A percentile compares a stretch with the other conserved stretches of the same genome.
Conservation (phyloP, 2,329 filamentous ascomycete species). For the Scedosporium aurantiacum region DNA sequence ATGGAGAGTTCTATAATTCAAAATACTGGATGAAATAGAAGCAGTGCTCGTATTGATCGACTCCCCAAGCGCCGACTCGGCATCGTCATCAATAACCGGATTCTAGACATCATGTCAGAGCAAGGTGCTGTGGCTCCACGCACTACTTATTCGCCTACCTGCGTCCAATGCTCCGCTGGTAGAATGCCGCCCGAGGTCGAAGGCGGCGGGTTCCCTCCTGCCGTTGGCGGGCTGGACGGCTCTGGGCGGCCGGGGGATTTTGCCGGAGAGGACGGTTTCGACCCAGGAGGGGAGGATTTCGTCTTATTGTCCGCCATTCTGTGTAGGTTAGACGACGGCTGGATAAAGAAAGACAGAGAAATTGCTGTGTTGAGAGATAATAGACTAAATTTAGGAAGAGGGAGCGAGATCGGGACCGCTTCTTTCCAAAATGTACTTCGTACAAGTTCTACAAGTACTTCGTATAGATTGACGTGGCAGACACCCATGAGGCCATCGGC, state of each 20-base stretch:
- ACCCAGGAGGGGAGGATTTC: not conserved
- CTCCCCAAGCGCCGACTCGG: not conserved
- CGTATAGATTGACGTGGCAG: too few relatives aligned
- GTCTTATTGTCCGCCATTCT: not conserved
- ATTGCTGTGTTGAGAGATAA: too few relatives aligned
- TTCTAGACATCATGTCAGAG: not conserved
- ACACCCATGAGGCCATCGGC: too few relatives aligned
- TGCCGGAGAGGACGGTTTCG: not conserved
- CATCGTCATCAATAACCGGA: not conserved
- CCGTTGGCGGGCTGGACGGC: not conserved
- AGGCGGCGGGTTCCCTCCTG: not conserved
- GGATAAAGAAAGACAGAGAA: too few relatives aligned
- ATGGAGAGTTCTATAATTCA: constrained; percentile 18
- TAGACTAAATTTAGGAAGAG: too few relatives aligned
- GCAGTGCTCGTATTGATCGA: constrained; percentile 11
- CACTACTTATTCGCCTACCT: not conserved
- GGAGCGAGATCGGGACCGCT: too few relatives aligned
- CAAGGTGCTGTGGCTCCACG: not conserved
- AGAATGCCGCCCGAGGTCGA: not conserved
- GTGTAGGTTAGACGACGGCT: too few relatives aligned
- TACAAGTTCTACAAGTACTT: too few relatives aligned
- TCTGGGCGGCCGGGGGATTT: not conserved
- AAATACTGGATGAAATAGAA: constrained; percentile 18
- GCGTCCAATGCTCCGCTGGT: constrained; percentile 4
- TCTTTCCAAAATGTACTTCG: too few relatives aligned